Percentiles rank a stretch among this genome's conserved stretches.
Evolutionary conservation across 2,329 filamentous ascomycete species (phyloP).

Genomic region (Phyllosticta citribraziliensis): DNA sequence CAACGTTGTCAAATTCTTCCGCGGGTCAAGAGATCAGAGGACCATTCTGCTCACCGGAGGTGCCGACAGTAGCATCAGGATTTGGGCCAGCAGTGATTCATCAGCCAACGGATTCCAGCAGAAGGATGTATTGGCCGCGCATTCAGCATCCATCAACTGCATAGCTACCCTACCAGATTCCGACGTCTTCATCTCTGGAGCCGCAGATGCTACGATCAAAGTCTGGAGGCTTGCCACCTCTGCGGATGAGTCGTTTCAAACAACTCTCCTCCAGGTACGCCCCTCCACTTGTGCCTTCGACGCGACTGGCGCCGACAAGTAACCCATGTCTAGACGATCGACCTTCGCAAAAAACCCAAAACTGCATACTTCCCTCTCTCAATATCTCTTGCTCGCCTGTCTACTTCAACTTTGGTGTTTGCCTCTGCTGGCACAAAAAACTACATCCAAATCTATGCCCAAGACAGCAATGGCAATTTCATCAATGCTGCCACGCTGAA

Average conservation of each 20-base stretch:
- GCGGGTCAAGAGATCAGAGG: slow-evolving; percentile 36
- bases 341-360: slow-evolving; percentile 43
- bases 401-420: slow-evolving; percentile 51
- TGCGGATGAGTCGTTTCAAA: slow-evolving; percentile 18
- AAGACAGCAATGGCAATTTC: slow-evolving; percentile 48
- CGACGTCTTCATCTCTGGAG: slow-evolving; percentile 46
- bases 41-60: slow-evolving; percentile 67
- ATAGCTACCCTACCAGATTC: slow-evolving; percentile 39
- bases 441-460: slow-evolving; percentile 69
- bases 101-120: slow-evolving; percentile 28
- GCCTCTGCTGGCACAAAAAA: slow-evolving; percentile 80
- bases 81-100: slow-evolving; percentile 41
- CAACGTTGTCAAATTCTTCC: slow-evolving; percentile 74
- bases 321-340: slow-evolving; percentile 11
- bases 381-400: slow-evolving; percentile 57
- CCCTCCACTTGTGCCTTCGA: neutral
- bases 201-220: slow-evolving; percentile 53
- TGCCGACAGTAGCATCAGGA: slow-evolving; percentile 64
- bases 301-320: neutral
- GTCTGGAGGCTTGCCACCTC: slow-evolving; percentile 54
- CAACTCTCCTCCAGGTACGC: slow-evolving; percentile 18
- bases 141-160: slow-evolving; percentile 65
- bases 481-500: slow-evolving; percentile 64
- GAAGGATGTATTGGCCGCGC: slow-evolving; percentile 48
- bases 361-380: slow-evolving; percentile 77